Evolutionary conservation across 352 stramenopile genomes (phyloP), one percentile per base, ranked within the genome.

Genomic region (Plasmopara viticola): DNA sequence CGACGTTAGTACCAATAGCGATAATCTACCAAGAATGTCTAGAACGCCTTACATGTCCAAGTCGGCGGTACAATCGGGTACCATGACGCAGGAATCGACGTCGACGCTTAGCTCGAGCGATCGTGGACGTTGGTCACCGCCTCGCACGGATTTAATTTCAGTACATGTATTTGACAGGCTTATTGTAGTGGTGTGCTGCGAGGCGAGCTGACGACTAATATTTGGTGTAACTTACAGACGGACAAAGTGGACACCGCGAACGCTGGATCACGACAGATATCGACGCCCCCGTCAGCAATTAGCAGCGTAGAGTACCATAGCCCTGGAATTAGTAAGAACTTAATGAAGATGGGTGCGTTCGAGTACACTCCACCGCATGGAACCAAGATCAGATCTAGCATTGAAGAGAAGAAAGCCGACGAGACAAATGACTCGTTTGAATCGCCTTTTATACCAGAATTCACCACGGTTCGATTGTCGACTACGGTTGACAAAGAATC

Each of bases 291-390:
- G 6, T 91, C 80, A 0, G 74, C 60, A 8, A 89, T 91, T 58
- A 91, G 80, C 51, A 91, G 80, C 42, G 79, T 91, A 31, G 70
- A 70, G n/a, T 66, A 55, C 40, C 69, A 68, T 30, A 89, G 74
- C 34, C 81, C 81, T 6, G 66, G 64, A 13, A 70, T 91, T 39
- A 91, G 67, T 60, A 84, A 78, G 29, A 87, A 91, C 56, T 54
- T 91, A 28, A 87, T 89, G 77, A 86, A 90, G 46, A 74, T 87
- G 53, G 80, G 80, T 37, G 80, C 74, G 5, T 91, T 91, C 25
- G 81, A 89, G 56, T 84, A 76, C 52, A 86, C 81, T 9, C 81
- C 81, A 35, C 74, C 72, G 15, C 76, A 53, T 20, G 54, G 41
- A 2, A 64, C 66, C 17, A 77, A 62, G 31, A 51, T 63, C 8